phyloP scores from a whole-genome alignment of 108 stramenopile genomes.

The Nitzschia sp. region DNA sequence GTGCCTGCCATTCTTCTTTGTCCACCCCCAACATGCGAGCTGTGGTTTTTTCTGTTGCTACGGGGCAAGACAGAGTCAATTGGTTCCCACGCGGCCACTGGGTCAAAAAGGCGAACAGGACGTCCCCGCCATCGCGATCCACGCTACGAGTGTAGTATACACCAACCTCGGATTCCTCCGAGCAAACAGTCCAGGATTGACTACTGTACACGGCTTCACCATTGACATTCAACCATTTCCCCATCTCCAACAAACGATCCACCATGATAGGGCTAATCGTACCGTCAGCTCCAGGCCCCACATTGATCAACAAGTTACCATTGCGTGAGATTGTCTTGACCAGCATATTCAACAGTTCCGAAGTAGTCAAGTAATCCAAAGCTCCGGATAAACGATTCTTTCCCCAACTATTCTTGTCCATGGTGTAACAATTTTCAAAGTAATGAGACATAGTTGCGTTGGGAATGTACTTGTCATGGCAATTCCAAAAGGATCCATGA shows the following conservation, averaged over 20 bases:
- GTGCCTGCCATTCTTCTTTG: background rate
- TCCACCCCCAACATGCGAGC: slow-evolving; percentile 37
- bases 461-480: slow-evolving; percentile 39
- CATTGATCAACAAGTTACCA: slow-evolving; percentile 49
- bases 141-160: slow-evolving; percentile 29
- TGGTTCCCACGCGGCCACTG: slow-evolving; percentile 30
- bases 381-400: slow-evolving; percentile 34
- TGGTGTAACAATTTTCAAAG: slow-evolving; percentile 40
- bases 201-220: slow-evolving; percentile 46
- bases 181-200: slow-evolving; percentile 35
- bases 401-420: slow-evolving; percentile 41
- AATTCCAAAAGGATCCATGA: slow-evolving; percentile 45
- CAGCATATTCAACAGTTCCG: slow-evolving; percentile 33
- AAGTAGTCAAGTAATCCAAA: slow-evolving; percentile 32
- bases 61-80: slow-evolving; percentile 27
- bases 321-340: slow-evolving; percentile 38
- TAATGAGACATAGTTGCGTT: slow-evolving; percentile 18
- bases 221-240: slow-evolving; percentile 49
- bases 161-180: slow-evolving; percentile 17
- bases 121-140: slow-evolving; percentile 1
- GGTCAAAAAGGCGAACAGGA: slow-evolving; percentile 35
- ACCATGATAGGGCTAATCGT: slow-evolving; percentile 44
- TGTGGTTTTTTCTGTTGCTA: slow-evolving; percentile 21
- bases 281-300: slow-evolving; percentile 50
- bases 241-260: slow-evolving; percentile 46